These are phyloP conservation scores for Kwoniella shivajii DNA, from an alignment of 1,284 basidiomycete species.

Conservation along the genomic window DNA sequence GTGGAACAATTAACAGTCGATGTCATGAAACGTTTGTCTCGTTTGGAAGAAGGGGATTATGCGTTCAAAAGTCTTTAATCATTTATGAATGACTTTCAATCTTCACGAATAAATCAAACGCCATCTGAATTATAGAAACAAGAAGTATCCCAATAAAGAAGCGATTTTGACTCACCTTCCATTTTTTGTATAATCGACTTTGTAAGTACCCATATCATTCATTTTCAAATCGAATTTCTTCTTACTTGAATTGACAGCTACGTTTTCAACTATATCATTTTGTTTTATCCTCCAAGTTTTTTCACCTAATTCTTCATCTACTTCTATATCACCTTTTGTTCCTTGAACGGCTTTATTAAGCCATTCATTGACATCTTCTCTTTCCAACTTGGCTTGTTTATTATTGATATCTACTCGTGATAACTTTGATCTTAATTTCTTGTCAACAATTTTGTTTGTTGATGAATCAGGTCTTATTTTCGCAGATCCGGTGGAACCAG, in stretches of 20 bases:
- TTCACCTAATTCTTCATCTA: conserved; percentile 59
- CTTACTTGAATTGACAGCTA: conserved; percentile 71
- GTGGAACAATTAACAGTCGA: no score
- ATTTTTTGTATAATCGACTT: conserved; percentile 80
- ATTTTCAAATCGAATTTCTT: conserved; percentile 80
- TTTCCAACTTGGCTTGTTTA: conserved; percentile 46
- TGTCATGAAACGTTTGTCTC: no score
- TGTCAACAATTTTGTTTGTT: conserved; percentile 62
- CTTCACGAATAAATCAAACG: no score
- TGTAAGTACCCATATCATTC: conserved; percentile 72
- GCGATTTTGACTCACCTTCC: conserved; percentile 65
- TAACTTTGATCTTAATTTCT: conserved; percentile 71
- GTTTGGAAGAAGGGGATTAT: no score
- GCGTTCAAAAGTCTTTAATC: no score
- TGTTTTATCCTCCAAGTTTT: conserved; percentile 87
- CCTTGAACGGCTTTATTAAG: conserved; percentile 42
- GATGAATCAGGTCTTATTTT: conserved; percentile 35
- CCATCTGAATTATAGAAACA: no score
- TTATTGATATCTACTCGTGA: conserved; percentile 59
- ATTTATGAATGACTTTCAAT: no score
- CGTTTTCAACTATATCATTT: conserved; percentile 69
- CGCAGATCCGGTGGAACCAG: conserved; percentile 8
- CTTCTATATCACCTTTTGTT: conserved; percentile 49
- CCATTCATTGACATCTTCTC: conserved; percentile 53
- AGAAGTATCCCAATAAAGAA: not conserved